Evolutionary conservation across 2,329 filamentous ascomycete species (phyloP).

Genomic region (Calonectria montana): DNA sequence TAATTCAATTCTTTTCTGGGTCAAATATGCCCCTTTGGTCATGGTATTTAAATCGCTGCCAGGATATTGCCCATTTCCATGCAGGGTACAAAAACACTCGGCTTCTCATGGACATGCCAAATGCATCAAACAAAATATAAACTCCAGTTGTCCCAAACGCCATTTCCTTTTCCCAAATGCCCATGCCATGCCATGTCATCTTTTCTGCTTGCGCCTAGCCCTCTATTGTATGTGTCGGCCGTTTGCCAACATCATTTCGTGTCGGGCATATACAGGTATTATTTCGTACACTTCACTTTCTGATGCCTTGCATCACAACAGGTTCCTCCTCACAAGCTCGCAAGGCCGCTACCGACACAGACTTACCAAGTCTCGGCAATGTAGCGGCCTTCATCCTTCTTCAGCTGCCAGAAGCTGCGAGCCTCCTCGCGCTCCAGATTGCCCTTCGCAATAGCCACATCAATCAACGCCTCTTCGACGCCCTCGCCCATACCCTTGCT

Average conservation of each 20-base stretch:
- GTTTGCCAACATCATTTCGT: slow-evolving; percentile 17
- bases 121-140: not conserved
- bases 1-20: not conserved
- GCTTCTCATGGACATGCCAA: not conserved
- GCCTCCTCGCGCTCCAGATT: slow-evolving; percentile 87
- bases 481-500: slow-evolving; percentile 98
- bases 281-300: slow-evolving; percentile 1
- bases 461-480: slow-evolving; percentile 86
- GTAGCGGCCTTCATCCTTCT: slow-evolving; percentile 94
- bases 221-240: slow-evolving; percentile 33
- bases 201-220: slow-evolving; percentile 34
- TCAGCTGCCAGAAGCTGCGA: slow-evolving; percentile 87
- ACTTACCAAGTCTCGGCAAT: slow-evolving; percentile 82
- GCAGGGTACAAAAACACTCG: not conserved
- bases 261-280: slow-evolving; percentile 10
- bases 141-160: slow-evolving; percentile 25
- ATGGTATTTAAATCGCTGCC: slow-evolving; percentile 1
- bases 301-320: not conserved
- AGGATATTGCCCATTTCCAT: slow-evolving; percentile 10
- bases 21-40: not conserved
- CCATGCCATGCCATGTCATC: slow-evolving; percentile 21
- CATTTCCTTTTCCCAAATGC: slow-evolving; percentile 31
- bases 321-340: not conserved
- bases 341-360: not conserved
- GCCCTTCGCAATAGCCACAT: slow-evolving; percentile 93